A percentile compares a stretch with the other conserved stretches of the same genome.
Evolutionary conservation across 768 basidiomycete species (phyloP).

Genomic region (Xanthoconium stramineum): DNA sequence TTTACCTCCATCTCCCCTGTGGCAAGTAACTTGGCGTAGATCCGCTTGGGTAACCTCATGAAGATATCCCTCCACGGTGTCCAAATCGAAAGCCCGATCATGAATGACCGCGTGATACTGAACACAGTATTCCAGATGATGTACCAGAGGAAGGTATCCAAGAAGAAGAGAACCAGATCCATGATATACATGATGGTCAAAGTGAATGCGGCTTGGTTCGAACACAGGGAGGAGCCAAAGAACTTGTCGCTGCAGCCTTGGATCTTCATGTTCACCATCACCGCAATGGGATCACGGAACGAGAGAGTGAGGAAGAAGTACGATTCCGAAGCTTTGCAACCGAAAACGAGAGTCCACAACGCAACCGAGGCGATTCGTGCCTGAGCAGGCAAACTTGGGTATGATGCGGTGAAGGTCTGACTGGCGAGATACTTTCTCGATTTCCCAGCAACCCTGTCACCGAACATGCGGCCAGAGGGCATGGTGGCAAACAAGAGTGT

Average conservation of each 20-base stretch:
- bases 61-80: slow-evolving; percentile 99
- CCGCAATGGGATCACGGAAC: slow-evolving; percentile 88
- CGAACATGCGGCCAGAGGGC: slow-evolving; percentile 98
- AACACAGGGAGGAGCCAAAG: slow-evolving; percentile 81
- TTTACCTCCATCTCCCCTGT: slow-evolving; percentile 96
- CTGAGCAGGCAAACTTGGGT: slow-evolving; percentile 61
- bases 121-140: slow-evolving; percentile 99
- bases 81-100: slow-evolving; percentile 94
- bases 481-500: slow-evolving; percentile 87
- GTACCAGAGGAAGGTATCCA: slow-evolving; percentile 99
- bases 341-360: slow-evolving; percentile 92
- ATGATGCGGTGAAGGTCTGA: slow-evolving; percentile 97
- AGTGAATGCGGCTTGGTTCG: slow-evolving; percentile 92
- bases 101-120: slow-evolving; percentile 84
- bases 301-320: slow-evolving; percentile 98
- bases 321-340: slow-evolving; percentile 94
- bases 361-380: slow-evolving; percentile 75
- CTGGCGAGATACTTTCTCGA: slow-evolving; percentile 95
- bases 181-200: slow-evolving; percentile 98
- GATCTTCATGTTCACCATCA: slow-evolving; percentile 96
- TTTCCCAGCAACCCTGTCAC: slow-evolving; percentile 94
- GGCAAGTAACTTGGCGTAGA: slow-evolving; percentile 93
- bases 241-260: slow-evolving; percentile 85
- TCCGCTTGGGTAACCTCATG: slow-evolving; percentile 91
- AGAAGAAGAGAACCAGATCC: slow-evolving; percentile 95